Percentiles rank a stretch among this genome's conserved stretches.
These are phyloP conservation scores for Omphalotus olearius DNA, from an alignment of 1,284 basidiomycete genomes.

Conservation along the genomic window DNA sequence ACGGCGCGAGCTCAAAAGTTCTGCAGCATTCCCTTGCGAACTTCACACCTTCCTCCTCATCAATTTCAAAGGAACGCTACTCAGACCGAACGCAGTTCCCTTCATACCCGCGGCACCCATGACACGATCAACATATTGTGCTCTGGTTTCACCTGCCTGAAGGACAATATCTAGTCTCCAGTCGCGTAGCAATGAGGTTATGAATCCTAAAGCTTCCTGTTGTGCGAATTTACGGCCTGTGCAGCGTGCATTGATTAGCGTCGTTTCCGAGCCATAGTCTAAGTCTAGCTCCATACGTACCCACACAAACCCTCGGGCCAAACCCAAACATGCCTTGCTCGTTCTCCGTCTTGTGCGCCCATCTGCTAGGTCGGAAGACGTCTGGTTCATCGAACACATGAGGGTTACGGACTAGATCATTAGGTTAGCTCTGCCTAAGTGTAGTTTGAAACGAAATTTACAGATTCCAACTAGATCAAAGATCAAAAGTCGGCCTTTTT, in stretches of 20 bases:
- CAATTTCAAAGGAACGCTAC: not conserved
- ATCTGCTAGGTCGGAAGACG: constrained; percentile 23
- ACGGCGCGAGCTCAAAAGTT: too few relatives aligned
- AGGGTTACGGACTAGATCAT: constrained; percentile 22
- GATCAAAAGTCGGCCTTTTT: constrained; percentile 20
- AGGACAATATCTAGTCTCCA: constrained; percentile 23
- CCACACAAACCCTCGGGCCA: constrained; percentile 26
- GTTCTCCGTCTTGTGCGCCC: constrained; percentile 22
- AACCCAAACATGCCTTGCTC: constrained; percentile 23
- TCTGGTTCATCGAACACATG: constrained; percentile 20
- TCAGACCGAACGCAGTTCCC: not conserved
- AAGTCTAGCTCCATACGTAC: not conserved
- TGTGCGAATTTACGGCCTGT: constrained; percentile 24
- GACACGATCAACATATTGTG: not conserved
- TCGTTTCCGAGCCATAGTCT: too few relatives aligned
- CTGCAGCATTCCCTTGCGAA: too few relatives aligned
- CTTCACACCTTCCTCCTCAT: not conserved
- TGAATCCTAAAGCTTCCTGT: constrained; percentile 23
- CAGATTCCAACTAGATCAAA: constrained; percentile 24
- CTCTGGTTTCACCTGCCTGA: constrained; percentile 7
- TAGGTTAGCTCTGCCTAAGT: not conserved
- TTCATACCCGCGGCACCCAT: not conserved
- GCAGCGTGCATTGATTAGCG: not conserved
- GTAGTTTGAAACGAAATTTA: constrained; percentile 14
- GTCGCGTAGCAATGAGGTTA: constrained; percentile 22